Evolutionary conservation across 352 stramenopile species (phyloP), one percentile per base, ranked within the genome.

Genomic region (Pythium rhizo-oryzae): DNA sequence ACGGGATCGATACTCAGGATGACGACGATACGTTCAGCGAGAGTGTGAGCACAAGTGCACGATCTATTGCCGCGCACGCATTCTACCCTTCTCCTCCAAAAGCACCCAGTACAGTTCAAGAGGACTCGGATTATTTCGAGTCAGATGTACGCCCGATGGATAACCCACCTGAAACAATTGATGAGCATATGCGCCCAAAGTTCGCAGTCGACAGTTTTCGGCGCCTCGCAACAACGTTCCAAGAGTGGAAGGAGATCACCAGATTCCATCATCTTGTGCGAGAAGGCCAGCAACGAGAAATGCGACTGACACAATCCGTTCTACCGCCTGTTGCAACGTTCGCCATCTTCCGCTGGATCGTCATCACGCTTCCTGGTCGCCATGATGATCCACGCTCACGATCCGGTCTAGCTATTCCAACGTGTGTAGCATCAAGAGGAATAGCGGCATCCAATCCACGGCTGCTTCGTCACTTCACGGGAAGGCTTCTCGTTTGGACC

Each of bases 341-440:
- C 50, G 74, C 79, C 0, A 19, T 90, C 15, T 88, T 90, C 56
- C 78, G 67, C 24, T 92, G 84, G 81, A 62, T 90, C 33, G 55
- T 54, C 5, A 11, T 65, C 6, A 72, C 65, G 39, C 69, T 92
- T 0, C 80, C 71, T 72, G 28, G 60, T 69, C 19, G 28, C 76
- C 8, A 15, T 57, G 44, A 74, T 80, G 9, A 0, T 12, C 13
- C 28, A 23, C 1, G 8, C 43, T 30, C 24, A 9, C 71, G 59
- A 1, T 51, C 72, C 8, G 80, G 59, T 30, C 64, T 67, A n/a
- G 66, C 69, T 0, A 62, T 89, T 7, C 74, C 74, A 8, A 65
- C 72, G 6, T 78, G 69, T 11, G 67, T 86, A 16, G 54, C 80
- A 11, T 65, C 65, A 2, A 59, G 81, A 24, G 55, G 54, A 0